phyloP scores from a whole-genome alignment of 495 filamentous ascomycete species.

The Aspergillus asperescens region DNA sequence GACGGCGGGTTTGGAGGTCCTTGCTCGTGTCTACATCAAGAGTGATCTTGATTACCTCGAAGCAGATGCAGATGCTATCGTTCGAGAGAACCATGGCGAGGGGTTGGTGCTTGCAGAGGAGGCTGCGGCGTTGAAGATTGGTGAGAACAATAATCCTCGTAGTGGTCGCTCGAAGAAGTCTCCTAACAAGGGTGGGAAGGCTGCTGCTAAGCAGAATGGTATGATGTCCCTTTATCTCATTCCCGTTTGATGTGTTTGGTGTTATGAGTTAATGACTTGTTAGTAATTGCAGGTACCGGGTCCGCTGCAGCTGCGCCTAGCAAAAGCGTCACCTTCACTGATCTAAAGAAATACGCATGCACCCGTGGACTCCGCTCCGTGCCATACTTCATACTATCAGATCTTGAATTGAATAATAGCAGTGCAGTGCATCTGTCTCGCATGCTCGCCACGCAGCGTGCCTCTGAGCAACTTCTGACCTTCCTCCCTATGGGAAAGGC shows the following conservation, averaged over 20 bases:
- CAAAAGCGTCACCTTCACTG: slow-evolving; percentile 15
- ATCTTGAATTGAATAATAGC: slow-evolving; percentile 33
- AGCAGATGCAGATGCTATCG: slow-evolving; percentile 16
- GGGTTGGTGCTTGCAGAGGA: slow-evolving; percentile 4
- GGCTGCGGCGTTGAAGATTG: slow-evolving; percentile 4
- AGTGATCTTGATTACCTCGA: slow-evolving; percentile 33
- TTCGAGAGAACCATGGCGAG: slow-evolving; percentile 6
- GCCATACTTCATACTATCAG: slow-evolving; percentile 38
- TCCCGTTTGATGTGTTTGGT: neutral
- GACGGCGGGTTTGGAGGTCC: slow-evolving; percentile 36
- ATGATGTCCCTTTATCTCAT: neutral
- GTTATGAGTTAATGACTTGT: neutral
- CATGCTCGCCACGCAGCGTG: slow-evolving; percentile 38
- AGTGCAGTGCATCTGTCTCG: slow-evolving; percentile 42
- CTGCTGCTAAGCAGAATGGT: slow-evolving; percentile 13
- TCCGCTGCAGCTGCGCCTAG: slow-evolving; percentile 1
- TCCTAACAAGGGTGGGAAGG: slow-evolving; percentile 20
- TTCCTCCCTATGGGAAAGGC: slow-evolving; percentile 34
- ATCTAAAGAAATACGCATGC: slow-evolving; percentile 27
- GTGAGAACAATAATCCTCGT: slow-evolving; percentile 7
- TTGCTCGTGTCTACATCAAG: slow-evolving; percentile 38
- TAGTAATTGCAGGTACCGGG: neutral
- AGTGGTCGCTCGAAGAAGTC: slow-evolving; percentile 14
- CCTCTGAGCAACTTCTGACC: slow-evolving; percentile 35
- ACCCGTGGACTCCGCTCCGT: slow-evolving; percentile 43